phyloP scores from a whole-genome alignment of 148 eudicot species.

The Rhododendron ovatum region DNA sequence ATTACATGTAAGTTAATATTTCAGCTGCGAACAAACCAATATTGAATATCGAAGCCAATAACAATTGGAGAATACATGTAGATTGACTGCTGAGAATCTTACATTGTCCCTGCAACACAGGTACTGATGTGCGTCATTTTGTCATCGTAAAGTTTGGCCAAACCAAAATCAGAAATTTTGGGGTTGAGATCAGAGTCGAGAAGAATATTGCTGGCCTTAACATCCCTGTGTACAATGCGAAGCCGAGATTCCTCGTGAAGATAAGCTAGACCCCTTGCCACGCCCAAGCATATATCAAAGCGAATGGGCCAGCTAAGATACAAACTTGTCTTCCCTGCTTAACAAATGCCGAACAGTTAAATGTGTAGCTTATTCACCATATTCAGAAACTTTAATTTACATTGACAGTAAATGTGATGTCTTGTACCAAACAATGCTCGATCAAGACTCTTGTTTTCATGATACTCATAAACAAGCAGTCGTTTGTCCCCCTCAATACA shows the following conservation, averaged over 20 bases:
- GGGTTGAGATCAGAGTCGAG: conserved; percentile 82
- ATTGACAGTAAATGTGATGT: background rate
- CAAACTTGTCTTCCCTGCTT: conserved; percentile 38
- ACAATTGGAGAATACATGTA: background rate
- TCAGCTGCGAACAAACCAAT: background rate
- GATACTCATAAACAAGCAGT: conserved; percentile 82
- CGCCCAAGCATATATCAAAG: conserved; percentile 14
- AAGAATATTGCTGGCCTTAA: conserved; percentile 87
- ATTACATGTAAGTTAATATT: conserved; percentile 2
- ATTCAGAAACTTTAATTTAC: background rate
- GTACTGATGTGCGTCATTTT: conserved; percentile 88
- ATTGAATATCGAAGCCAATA: background rate
- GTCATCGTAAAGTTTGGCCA: conserved; percentile 91
- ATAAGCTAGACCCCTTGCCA: conserved; percentile 79
- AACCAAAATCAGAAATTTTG: conserved; percentile 90
- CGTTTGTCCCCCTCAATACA: conserved; percentile 79
- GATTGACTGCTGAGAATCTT: conserved; percentile 17
- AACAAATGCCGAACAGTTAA: background rate
- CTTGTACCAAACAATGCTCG: conserved; percentile 68
- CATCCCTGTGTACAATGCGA: conserved; percentile 85
- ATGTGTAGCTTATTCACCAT: too few relatives aligned
- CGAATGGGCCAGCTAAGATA: conserved; percentile 48
- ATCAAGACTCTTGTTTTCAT: conserved; percentile 87
- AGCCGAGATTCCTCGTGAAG: conserved; percentile 82
- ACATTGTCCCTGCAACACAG: conserved; percentile 93